A percentile compares a stretch with the other conserved stretches of the same genome.
These are phyloP conservation scores for Vaucheria bursata DNA, from an alignment of 352 stramenopile genomes.

Conservation along the genomic window DNA sequence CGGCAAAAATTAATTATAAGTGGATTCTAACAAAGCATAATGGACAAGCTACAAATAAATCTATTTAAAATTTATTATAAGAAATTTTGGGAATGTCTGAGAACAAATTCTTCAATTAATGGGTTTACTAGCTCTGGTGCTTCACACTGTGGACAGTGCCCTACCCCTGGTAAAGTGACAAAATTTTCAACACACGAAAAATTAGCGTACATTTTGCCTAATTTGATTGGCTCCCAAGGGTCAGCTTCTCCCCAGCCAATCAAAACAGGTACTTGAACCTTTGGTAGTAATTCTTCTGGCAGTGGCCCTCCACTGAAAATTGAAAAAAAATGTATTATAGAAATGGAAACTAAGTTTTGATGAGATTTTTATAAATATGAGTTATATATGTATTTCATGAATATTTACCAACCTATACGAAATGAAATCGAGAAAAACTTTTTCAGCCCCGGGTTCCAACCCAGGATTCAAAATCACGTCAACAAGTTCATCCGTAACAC, in stretches of 20 bases:
- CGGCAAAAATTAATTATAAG: too few relatives aligned
- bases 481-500: slow-evolving; percentile 45
- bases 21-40: too few relatives aligned
- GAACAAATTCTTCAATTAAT: slow-evolving; percentile 33
- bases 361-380: too few relatives aligned
- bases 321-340: too few relatives aligned
- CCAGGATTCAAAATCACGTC: slow-evolving; percentile 40
- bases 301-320: slow-evolving; percentile 24
- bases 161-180: slow-evolving; percentile 25
- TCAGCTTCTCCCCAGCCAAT: slow-evolving; percentile 46
- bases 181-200: slow-evolving; percentile 42
- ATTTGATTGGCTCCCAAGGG: slow-evolving; percentile 47
- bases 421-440: slow-evolving; percentile 50
- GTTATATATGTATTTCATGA: too few relatives aligned
- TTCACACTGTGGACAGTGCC: slow-evolving; percentile 44
- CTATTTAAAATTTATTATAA: too few relatives aligned
- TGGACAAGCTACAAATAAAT: too few relatives aligned
- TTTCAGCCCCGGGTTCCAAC: slow-evolving; percentile 31
- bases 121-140: slow-evolving; percentile 33
- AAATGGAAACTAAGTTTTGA: too few relatives aligned
- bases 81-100: slow-evolving; percentile 44
- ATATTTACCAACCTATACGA: slow-evolving; percentile 44
- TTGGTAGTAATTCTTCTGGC: slow-evolving; percentile 41
- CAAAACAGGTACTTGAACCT: slow-evolving; percentile 38
- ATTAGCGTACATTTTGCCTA: slow-evolving; percentile 28